Base-by-base conservation (phyloP, 768 basidiomycete species). In the Suillus ampliporus region DNA sequence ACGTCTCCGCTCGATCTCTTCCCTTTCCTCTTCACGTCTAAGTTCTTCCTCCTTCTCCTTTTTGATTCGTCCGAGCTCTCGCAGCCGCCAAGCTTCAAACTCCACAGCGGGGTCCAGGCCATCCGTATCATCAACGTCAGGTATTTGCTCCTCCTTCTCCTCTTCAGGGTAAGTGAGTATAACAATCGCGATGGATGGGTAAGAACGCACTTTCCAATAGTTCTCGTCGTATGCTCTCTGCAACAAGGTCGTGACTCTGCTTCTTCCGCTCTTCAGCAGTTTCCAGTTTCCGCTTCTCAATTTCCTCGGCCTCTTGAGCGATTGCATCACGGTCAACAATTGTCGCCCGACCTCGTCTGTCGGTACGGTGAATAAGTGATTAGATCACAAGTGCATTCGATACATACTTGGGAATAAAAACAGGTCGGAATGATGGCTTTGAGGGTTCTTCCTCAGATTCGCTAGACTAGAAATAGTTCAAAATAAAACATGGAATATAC, bases 81-180 rank as follows among this genome's bases (percentile, higher is more conserved):
- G 87, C 54, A 98, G 76, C 61, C 97, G 86, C 97, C 97, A 99
- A 4, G 90, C 93, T 71, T 98, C 96, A 68, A 99, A 99, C 75
- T 99, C 97, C 58, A 75, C 88, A 17, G 85, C 83, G 2, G 95
- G 92, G 70, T 98, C 95, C 53, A 95, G 73, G 1, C 93, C 97
- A 69, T 99, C 97, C 5, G 94, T 92, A 74, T 99, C 97, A 76
- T 99, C 96, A 0, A 99, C 85, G 65, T 98, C 95, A 2, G 92
- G 92, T 38, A 91, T 78, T 21, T 88, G 75, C 28, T 90, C 91
- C 61, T 92, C 88, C 65, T 93, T 94, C 75, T 98, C 95, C 83
- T 94, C 97, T 99, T 15, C 23, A 59, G 28, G 31, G 28, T 31
- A 26, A 15, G 40, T 23, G 19, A 53, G 44, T 23, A 50, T 66